A percentile compares a stretch with the other conserved stretches of the same genome.
Evolutionary conservation across 176 grass and related monocot genomes (phyloP).

Genomic region (Paspalum notatum): DNA sequence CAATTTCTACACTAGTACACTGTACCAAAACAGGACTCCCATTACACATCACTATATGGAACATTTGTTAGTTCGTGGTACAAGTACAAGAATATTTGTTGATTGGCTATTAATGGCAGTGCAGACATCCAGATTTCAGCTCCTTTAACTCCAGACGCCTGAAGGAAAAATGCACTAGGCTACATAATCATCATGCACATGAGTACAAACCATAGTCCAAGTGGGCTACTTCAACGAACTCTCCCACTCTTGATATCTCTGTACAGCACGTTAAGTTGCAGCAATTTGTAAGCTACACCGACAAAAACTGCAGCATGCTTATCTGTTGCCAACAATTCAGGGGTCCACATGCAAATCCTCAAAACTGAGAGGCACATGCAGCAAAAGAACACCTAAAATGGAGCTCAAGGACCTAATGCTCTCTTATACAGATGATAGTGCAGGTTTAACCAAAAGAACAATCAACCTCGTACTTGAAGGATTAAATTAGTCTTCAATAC

Average conservation of each 20-base stretch:
- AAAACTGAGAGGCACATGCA: conserved; percentile 50
- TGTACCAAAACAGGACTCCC: not conserved
- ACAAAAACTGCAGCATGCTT: not conserved
- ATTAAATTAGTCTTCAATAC: conserved; percentile 14
- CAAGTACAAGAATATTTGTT: not conserved
- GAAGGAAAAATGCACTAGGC: conserved; percentile 18
- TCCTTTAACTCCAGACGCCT: conserved; percentile 7
- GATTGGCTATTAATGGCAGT: not conserved
- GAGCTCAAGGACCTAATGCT: not conserved
- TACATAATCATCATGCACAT: conserved; percentile 27
- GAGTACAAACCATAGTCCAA: not conserved
- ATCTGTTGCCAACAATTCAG: conserved; percentile 13
- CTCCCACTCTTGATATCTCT: not conserved
- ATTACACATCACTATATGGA: not conserved
- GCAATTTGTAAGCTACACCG: not conserved
- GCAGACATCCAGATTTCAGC: not conserved
- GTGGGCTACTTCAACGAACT: not conserved
- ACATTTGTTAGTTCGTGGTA: not conserved
- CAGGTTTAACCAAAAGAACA: not conserved
- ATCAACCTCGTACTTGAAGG: not conserved
- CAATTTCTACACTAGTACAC: conserved; percentile 10
- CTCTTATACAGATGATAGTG: conserved; percentile 18
- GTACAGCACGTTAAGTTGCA: not conserved
- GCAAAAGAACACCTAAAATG: conserved; percentile 39
- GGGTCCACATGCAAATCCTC: conserved; percentile 46